phyloP scores from a whole-genome alignment of 2,329 filamentous ascomycete species.

The Ophiostoma angusticollis region DNA sequence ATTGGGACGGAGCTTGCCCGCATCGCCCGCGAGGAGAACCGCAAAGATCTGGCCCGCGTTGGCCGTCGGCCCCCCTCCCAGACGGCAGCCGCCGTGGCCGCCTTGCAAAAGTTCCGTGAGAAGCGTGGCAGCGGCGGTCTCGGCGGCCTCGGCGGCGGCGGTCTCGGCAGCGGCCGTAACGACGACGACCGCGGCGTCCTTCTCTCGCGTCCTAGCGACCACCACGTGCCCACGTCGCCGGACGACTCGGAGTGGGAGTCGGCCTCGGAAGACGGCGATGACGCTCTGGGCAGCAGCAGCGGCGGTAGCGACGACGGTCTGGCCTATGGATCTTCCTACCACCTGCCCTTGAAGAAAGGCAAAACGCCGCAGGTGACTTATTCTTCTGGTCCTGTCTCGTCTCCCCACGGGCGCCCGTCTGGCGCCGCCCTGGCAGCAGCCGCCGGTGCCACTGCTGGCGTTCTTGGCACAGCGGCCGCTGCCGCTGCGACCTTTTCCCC shows the following conservation, averaged over 20 bases:
- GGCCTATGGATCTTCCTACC: slow-evolving; percentile 28
- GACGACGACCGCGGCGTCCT: slow-evolving; percentile 13
- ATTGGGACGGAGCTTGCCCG: slow-evolving; percentile 42
- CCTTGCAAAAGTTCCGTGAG: slow-evolving; percentile 27
- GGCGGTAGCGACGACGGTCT: slow-evolving; percentile 27
- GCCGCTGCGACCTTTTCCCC: slow-evolving; percentile 19
- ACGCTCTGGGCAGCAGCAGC: slow-evolving; percentile 20
- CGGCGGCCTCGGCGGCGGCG: neutral
- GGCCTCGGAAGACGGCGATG: slow-evolving; percentile 34
- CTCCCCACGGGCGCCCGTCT: slow-evolving; percentile 13
- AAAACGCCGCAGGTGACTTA: too few species aligned
- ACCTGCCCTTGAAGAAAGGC: slow-evolving; percentile 8
- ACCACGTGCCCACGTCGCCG: slow-evolving; percentile 21
- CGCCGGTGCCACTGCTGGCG: neutral
- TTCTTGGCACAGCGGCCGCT: neutral
- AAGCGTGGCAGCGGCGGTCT: slow-evolving; percentile 13
- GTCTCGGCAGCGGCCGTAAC: neutral
- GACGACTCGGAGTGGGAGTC: slow-evolving; percentile 46
- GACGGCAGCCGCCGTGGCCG: slow-evolving; percentile 26
- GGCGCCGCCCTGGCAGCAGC: slow-evolving; percentile 4
- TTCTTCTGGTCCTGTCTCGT: too few species aligned
- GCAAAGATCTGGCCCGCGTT: slow-evolving; percentile 32
- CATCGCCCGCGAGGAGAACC: slow-evolving; percentile 38
- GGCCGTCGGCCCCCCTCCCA: slow-evolving; percentile 27
- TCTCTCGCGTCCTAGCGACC: slow-evolving; percentile 25